Percentiles rank a stretch among this genome's conserved stretches.
Evolutionary conservation across 73 alveolate species (phyloP).

Genomic region (Strombidium stylifer): DNA sequence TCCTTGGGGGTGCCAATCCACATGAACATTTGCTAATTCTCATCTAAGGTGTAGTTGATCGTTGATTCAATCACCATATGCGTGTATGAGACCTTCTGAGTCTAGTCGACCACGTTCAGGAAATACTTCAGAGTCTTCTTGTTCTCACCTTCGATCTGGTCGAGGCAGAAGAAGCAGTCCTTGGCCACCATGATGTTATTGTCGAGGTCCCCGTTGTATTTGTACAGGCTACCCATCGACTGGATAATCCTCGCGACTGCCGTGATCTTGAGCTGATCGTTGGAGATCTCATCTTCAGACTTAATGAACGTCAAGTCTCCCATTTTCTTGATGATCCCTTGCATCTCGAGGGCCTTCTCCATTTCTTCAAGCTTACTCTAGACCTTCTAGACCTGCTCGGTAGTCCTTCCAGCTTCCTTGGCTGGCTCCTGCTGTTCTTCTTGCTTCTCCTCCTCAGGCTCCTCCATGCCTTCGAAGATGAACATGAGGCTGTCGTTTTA

Average conservation of each 20-base stretch:
- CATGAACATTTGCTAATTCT: background rate
- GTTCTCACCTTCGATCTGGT: background rate
- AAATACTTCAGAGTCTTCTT: conserved; percentile 8
- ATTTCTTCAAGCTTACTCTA: too few species aligned
- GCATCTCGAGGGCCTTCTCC: too few species aligned
- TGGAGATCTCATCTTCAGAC: background rate
- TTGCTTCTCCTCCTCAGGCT: background rate
- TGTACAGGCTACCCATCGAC: conserved; percentile 9
- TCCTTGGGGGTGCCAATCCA: conserved; percentile 20
- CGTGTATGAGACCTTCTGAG: conserved; percentile 16
- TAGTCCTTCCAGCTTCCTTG: background rate
- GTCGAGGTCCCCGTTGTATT: conserved; percentile 10
- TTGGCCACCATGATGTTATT: conserved; percentile 3
- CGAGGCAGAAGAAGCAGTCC: conserved; percentile 30
- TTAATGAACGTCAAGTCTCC: conserved; percentile 1
- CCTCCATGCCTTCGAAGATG: background rate
- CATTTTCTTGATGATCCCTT: conserved; percentile 11
- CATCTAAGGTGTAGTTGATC: background rate
- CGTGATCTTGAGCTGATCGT: background rate
- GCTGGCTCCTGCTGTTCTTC: background rate
- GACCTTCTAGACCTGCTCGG: too few species aligned
- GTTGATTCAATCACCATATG: background rate
- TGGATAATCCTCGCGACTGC: background rate
- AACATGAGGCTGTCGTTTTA: background rate
- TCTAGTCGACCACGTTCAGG: conserved; percentile 8